Conservation (phyloP, 495 filamentous ascomycete genomes). For the Xylaria telfairii region DNA sequence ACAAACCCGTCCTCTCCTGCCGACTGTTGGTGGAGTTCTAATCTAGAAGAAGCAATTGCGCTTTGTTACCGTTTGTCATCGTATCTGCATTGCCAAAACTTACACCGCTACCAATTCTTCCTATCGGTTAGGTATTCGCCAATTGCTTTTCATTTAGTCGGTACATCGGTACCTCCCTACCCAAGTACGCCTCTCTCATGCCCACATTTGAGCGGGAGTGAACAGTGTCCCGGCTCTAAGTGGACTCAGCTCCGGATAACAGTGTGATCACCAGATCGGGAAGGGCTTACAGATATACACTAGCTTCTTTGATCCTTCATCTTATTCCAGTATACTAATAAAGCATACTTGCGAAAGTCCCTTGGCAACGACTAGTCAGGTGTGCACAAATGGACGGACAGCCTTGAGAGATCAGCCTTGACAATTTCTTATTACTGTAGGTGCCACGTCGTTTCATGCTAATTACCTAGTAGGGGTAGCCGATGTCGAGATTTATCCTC, state of each 20-base stretch:
- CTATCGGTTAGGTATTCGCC: slow-evolving; percentile 22
- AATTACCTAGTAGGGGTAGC: slow-evolving; percentile 18
- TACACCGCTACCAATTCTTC: slow-evolving; percentile 22
- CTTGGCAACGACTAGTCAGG: slow-evolving; percentile 13
- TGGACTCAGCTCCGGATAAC: slow-evolving; percentile 26
- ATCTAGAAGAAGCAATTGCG: slow-evolving; percentile 26
- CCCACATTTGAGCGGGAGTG: slow-evolving; percentile 15
- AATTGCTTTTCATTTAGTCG: slow-evolving; percentile 25
- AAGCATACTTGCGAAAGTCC: slow-evolving; percentile 18
- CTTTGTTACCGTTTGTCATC: slow-evolving; percentile 4
- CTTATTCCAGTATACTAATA: slow-evolving; percentile 11
- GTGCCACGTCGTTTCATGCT: slow-evolving; percentile 27
- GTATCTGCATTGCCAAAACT: slow-evolving; percentile 18
- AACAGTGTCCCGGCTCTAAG: slow-evolving; percentile 24
- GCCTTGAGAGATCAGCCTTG: slow-evolving; percentile 27
- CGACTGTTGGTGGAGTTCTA: slow-evolving; percentile 19
- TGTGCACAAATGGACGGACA: slow-evolving; percentile 5
- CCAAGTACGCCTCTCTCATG: neutral
- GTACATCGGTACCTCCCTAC: neutral
- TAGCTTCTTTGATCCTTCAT: slow-evolving; percentile 28
- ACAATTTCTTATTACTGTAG: slow-evolving; percentile 25
- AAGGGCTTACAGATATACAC: slow-evolving; percentile 24
- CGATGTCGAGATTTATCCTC: slow-evolving; percentile 7
- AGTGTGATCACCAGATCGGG: slow-evolving; percentile 23
- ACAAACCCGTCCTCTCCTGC: neutral